phyloP scores from a whole-genome alignment of 2,329 filamentous ascomycete genomes.

The Zasmidium angulare region DNA sequence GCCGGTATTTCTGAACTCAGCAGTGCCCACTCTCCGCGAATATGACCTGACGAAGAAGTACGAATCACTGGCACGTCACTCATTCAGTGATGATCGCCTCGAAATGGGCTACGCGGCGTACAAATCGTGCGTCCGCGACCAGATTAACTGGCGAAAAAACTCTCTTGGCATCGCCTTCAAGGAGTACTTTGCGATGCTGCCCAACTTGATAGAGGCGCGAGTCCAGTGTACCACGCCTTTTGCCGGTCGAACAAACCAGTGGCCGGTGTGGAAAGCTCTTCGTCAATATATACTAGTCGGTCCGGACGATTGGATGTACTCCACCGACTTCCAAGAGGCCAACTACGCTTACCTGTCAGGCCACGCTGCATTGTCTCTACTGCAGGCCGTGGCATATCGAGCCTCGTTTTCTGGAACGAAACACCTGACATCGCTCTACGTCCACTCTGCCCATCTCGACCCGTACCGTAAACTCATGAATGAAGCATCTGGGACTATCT shows the following conservation, averaged over 20 bases:
- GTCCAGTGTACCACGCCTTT: slow-evolving; percentile 17
- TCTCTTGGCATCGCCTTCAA: slow-evolving; percentile 13
- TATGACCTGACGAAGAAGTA: slow-evolving; percentile 15
- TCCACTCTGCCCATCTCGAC: slow-evolving; percentile 17
- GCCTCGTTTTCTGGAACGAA: slow-evolving; percentile 16
- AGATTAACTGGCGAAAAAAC: slow-evolving; percentile 21
- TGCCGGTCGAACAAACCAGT: slow-evolving; percentile 11
- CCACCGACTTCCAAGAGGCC: slow-evolving; percentile 7
- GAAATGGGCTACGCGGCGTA: slow-evolving; percentile 14
- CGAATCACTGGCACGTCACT: slow-evolving; percentile 16
- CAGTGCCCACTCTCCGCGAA: background rate
- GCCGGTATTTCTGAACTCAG: background rate
- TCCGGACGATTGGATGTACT: slow-evolving; percentile 24
- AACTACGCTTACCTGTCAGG: slow-evolving; percentile 10
- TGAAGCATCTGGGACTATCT: background rate
- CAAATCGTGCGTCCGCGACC: background rate
- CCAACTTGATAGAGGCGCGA: slow-evolving; percentile 19
- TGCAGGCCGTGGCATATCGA: slow-evolving; percentile 20
- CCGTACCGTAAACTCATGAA: slow-evolving; percentile 6
- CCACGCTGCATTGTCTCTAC: slow-evolving; percentile 18
- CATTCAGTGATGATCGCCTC: slow-evolving; percentile 16
- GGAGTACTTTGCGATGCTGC: slow-evolving; percentile 21
- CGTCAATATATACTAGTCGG: slow-evolving; percentile 14
- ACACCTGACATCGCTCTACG: slow-evolving; percentile 11
- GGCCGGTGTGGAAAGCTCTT: slow-evolving; percentile 22